Base-by-base conservation (phyloP, 768 basidiomycete species). In the Pisolithus marmoratus region DNA sequence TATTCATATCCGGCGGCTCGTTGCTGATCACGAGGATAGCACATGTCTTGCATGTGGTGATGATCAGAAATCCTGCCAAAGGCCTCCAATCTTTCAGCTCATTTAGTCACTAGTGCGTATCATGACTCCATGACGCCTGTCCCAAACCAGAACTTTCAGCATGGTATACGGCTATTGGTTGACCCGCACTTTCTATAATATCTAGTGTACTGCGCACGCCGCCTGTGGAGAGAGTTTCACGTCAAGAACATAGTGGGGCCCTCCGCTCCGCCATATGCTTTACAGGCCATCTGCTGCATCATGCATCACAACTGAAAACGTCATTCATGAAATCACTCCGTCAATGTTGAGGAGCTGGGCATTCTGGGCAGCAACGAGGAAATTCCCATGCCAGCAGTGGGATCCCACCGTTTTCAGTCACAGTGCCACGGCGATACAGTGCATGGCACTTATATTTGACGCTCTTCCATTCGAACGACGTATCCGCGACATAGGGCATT, bases 1-100 rank as follows among this genome's bases (percentile, higher is more conserved):
- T 38, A 38, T 56, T 63, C 64, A 66, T 66, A 41, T 63, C 63
- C 63, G 48, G 23, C 37, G 8, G 20, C 15, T 26, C 26, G 40
- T 42, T 19, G 15, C 27, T 37, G n/a, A 31, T 46, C 59, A 57
- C 58, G 59, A 57, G 59, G 59, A 48, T 31, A 8, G 52, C 59
- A 60, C 48, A 45, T 50, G 38, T 36, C 27, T 19, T 9, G 15
- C 34, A 34, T 34, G 34, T 34, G 34, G 34, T 34, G 34, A 34
- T 15, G 34, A 34, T 34, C 34, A 34, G 14, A 34, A 12, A 34
- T 4, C 12, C 29, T 38, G n/a, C n/a, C n/a, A n/a, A 20, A 19
- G n/a, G n/a, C 40, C 17, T n/a, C n/a, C 38, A 8, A 22, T 41
- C 19, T 19, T 8, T 8, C 19, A n/a, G 8, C 20, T n/a, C n/a